Base-by-base conservation (phyloP, 1,139 yeast genomes). In the Taiozyma onychis region DNA sequence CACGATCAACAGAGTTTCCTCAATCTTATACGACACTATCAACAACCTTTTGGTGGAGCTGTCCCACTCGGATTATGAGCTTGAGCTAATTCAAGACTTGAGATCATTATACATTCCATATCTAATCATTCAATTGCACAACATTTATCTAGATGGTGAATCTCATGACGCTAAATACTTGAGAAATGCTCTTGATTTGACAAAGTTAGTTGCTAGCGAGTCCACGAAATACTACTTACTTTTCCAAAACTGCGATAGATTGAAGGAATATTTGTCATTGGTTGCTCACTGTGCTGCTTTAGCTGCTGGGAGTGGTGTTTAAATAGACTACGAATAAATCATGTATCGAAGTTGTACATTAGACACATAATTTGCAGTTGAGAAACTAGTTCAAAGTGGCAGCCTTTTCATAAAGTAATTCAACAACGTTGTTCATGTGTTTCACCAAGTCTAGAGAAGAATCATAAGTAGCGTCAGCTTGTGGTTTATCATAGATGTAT, bases 321-420 rank as follows among this genome's bases (percentile, higher is more conserved):
- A 11, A 37, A 9, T 11, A 18, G 41, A 18, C 41, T 37, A 37
- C 41, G 14, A 37, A 18, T 18, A 18, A 21, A 37, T 27, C 51
- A 41, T 45, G 13, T 30, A 39, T 34, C 39, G 26, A 46, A 21
- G 21, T 22, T 34, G 10, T 27, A 32, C 22, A 35, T 27, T 41
- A 39, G 16, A 14, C 22, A 28, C 32, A 28, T 28, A 32, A n/a
- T 42, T 42, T 42, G 22, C 18, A 39, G 39, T 24, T 14, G 9
- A 39, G 8, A 43, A 21, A 8, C 30, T 68, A 84, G 60, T 84
- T 83, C 61, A 86, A 74, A 43, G 87, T 80, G 44, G 95, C 82
- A 10, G 98, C 99, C 73, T 93, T 93, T 65, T 91, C 98, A 62
- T 90, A 93, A 61, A 95, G 76, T 60, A 90, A 77, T 62, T 95